phyloP scores from a whole-genome alignment of 2,329 filamentous ascomycete species.

The Pseudopithomyces chartarum region DNA sequence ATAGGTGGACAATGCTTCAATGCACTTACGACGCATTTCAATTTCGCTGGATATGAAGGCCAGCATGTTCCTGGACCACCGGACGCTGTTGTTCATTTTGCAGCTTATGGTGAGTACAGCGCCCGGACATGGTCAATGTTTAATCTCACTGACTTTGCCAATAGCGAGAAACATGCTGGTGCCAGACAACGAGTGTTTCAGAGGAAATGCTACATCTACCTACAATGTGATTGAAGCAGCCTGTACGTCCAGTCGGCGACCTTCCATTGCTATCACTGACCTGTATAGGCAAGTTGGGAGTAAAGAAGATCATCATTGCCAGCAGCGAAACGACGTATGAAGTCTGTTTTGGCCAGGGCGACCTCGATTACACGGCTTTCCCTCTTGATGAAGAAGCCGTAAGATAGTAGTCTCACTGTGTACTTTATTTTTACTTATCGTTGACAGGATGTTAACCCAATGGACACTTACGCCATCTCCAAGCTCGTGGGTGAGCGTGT shows the following conservation, averaged over 20 bases:
- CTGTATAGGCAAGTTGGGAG: constrained; percentile 55
- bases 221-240: constrained; percentile 69
- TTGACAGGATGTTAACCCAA: constrained; percentile 58
- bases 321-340: constrained; percentile 65
- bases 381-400: constrained; percentile 62
- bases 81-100: constrained; percentile 67
- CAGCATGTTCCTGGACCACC: constrained; percentile 52
- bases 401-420: not conserved
- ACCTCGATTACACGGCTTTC: constrained; percentile 61
- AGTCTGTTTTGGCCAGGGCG: constrained; percentile 65
- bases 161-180: constrained; percentile 61
- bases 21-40: constrained; percentile 60
- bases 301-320: constrained; percentile 67
- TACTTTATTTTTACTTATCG: not conserved
- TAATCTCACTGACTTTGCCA: not conserved
- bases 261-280: not conserved
- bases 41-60: constrained; percentile 56
- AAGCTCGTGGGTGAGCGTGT: constrained; percentile 65
- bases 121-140: constrained; percentile 43
- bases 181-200: constrained; percentile 64
- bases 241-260: constrained; percentile 31
- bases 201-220: constrained; percentile 59
- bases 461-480: constrained; percentile 65
- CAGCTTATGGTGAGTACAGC: constrained; percentile 64
- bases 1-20: constrained; percentile 46